Evolutionary conservation across 177 flowering plant genomes (phyloP).

Genomic region (Vitis hybrid): DNA sequence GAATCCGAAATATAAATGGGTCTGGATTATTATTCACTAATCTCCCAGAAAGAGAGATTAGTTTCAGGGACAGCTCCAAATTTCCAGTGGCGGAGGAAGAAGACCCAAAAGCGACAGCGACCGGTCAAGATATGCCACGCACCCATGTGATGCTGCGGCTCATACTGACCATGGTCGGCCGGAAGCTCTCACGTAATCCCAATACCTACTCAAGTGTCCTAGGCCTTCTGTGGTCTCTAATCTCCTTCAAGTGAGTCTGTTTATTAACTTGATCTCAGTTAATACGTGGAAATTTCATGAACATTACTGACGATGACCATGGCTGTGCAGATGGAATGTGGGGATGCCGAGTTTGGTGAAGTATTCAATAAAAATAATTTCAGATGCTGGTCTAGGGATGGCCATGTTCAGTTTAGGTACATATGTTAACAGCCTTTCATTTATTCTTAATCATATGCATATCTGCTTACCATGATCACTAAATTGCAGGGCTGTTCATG

Average conservation of each 20-base stretch:
- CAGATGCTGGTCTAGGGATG: constrained; percentile 81
- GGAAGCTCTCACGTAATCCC: constrained; percentile 61
- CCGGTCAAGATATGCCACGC: constrained; percentile 48
- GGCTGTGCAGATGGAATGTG: constrained; percentile 45
- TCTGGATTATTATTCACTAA: too few species aligned
- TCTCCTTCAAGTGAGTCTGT: constrained; percentile 48
- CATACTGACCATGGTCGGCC: constrained; percentile 49
- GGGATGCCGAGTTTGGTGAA: constrained; percentile 62
- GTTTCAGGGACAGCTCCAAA: constrained; percentile 48
- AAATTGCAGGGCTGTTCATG: constrained; percentile 65
- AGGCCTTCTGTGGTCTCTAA: constrained; percentile 59
- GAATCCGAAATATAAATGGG: too few species aligned
- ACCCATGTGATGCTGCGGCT: constrained; percentile 44
- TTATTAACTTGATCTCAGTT: background rate
- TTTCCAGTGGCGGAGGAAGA: constrained; percentile 26
- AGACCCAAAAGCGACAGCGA: constrained; percentile 8
- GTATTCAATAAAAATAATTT: constrained; percentile 57
- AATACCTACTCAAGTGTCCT: constrained; percentile 59
- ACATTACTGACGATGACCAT: background rate
- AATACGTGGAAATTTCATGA: background rate
- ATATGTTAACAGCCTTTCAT: background rate
- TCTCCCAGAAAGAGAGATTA: constrained; percentile 45
- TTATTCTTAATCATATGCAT: background rate
- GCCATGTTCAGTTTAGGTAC: constrained; percentile 76
- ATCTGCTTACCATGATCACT: background rate